Evolutionary conservation across 106 monocot species (phyloP).

Genomic region (Allium cepa): DNA sequence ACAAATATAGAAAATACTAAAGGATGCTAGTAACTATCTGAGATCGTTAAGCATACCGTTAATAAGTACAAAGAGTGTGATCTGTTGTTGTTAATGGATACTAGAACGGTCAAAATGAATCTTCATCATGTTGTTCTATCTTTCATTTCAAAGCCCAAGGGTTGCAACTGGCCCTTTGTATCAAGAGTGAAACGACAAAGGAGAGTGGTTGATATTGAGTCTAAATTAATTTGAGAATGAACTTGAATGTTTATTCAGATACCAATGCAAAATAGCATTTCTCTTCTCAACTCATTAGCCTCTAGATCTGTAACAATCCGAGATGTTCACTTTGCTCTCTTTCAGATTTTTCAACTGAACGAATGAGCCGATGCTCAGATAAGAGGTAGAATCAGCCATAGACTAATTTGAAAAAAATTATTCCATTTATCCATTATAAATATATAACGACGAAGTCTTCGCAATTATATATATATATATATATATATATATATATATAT

Average conservation of each 20-base stretch:
- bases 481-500: no score
- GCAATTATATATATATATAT: no score
- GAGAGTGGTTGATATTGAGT: background rate
- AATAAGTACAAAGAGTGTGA: background rate
- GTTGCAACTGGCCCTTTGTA: slow-evolving; percentile 23
- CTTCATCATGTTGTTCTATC: background rate
- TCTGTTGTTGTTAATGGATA: slow-evolving; percentile 11
- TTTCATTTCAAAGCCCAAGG: slow-evolving; percentile 1
- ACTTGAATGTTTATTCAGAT: slow-evolving; percentile 24
- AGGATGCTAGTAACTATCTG: background rate
- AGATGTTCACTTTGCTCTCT: no score
- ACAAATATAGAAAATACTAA: background rate
- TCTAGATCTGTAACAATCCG: no score
- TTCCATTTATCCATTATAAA: no score
- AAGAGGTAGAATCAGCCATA: no score
- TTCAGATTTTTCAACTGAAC: no score
- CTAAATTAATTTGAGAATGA: slow-evolving; percentile 19
- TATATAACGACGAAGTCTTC: no score
- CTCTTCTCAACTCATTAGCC: slow-evolving; percentile 27
- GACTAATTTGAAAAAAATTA: no score
- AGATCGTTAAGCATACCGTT: background rate
- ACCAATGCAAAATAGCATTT: slow-evolving; percentile 29
- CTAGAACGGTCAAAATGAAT: slow-evolving; percentile 15
- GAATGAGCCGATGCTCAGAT: no score
- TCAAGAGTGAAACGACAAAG: slow-evolving; percentile 11